Evolutionary conservation across 2,329 filamentous ascomycete species (phyloP).

Genomic region (Chaetomium globosum): DNA sequence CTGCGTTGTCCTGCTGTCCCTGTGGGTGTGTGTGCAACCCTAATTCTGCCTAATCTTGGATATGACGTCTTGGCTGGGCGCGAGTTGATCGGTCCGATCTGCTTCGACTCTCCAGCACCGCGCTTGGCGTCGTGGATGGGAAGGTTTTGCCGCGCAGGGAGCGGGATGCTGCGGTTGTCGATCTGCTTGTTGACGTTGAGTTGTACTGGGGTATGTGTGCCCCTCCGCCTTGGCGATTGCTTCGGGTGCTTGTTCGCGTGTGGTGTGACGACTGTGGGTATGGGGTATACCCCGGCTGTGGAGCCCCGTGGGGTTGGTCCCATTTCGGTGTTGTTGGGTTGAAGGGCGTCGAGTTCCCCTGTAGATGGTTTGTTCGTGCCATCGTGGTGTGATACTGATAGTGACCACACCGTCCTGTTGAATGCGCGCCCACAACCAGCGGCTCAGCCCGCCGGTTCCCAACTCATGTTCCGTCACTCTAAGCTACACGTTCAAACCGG

Average conservation of each 20-base stretch:
- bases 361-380: neutral
- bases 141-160: neutral
- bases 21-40: neutral
- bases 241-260: neutral
- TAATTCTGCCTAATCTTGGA: constrained; percentile 11
- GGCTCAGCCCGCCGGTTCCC: neutral
- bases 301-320: neutral
- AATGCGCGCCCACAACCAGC: neutral
- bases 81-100: constrained; percentile 1
- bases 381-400: neutral
- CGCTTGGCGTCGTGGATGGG: constrained; percentile 3
- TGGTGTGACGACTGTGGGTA: neutral
- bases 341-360: neutral
- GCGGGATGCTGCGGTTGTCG: neutral
- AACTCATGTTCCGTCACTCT: neutral
- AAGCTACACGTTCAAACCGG: constrained; percentile 27
- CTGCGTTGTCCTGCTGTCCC: neutral
- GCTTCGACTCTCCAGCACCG: neutral
- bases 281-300: neutral
- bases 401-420: neutral
- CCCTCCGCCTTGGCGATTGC: neutral
- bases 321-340: neutral
- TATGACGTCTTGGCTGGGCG: constrained; percentile 7
- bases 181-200: neutral
- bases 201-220: neutral